A percentile compares a stretch with the other conserved stretches of the same genome.
These are phyloP conservation scores for Trifolium pratense DNA, from an alignment of 306 rosid genomes.

Conservation along the genomic window DNA sequence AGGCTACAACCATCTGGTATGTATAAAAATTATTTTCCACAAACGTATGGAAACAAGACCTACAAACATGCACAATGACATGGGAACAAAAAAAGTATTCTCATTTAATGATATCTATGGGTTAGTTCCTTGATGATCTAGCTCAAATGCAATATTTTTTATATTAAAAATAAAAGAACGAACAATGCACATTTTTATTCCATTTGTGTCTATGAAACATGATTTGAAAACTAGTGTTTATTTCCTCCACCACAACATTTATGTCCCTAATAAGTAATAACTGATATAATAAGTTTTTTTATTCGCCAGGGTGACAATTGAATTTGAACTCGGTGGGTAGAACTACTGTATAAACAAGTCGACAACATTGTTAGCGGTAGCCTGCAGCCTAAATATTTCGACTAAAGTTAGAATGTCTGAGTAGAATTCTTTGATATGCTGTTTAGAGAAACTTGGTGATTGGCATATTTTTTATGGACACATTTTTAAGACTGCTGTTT, in stretches of 20 bases:
- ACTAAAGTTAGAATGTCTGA: background rate
- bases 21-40: no score
- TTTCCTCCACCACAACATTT: background rate
- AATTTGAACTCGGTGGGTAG: background rate
- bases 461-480: background rate
- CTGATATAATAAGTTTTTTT: background rate
- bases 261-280: background rate
- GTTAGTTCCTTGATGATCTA: no score
- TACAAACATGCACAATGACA: no score
- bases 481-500: background rate
- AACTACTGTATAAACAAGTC: background rate
- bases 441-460: slow-evolving; percentile 7
- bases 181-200: no score
- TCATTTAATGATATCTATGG: no score
- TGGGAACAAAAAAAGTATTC: no score
- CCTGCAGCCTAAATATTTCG: background rate
- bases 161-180: no score
- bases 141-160: no score
- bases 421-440: background rate
- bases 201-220: background rate
- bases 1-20: background rate
- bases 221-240: background rate
- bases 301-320: background rate
- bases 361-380: background rate
- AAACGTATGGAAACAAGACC: no score